Base-by-base conservation (phyloP, 371 early-diverging fungal genomes). In the Mucor circinelloides region DNA sequence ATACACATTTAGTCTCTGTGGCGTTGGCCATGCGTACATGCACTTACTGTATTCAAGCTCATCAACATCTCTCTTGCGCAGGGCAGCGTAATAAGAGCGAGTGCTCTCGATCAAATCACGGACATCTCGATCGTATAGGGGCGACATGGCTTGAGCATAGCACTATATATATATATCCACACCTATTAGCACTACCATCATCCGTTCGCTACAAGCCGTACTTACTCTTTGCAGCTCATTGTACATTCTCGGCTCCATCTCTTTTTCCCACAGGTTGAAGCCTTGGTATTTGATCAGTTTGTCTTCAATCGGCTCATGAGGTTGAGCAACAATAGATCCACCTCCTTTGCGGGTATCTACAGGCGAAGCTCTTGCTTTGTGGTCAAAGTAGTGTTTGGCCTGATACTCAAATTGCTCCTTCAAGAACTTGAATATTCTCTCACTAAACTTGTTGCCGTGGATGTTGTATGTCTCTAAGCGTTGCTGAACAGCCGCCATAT, bases 181-280 rank as follows among this genome's bases (percentile, higher is more conserved):
- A 17, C 4, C 1, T 10, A 36, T 36, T 36, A 36, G 36, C 36
- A 12, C 7, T 34, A 6, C 1, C 13, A 36, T 13, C 34, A 36
- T 36, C 4, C 36, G 13, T 36, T 1, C 2, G 3, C 13, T 36
- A 36, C 36, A 36, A 13, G 36, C 12, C 10, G 36, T 23, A 58
- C 48, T 69, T 79, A 92, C 93, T 81, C 90, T 87, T 64, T 93
- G 95, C 6, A 97, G 74, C 62, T 97, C 97, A 60, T 86, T 87
- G 74, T 95, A 94, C 64, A 92, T 87, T 30, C 94, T 78, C 7
- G 95, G 87, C 66, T 97, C 97, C 80, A 95, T 88, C 62, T 94
- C 95, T 63, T 93, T 92, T 60, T 96, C 85, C 97, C 97, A 98
- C n/a, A 89, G 71, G 40, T 93, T 85, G 62, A 97, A 81, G 0